Base-by-base conservation (phyloP, 495 filamentous ascomycete genomes). In the Xylaria flabelliformis region DNA sequence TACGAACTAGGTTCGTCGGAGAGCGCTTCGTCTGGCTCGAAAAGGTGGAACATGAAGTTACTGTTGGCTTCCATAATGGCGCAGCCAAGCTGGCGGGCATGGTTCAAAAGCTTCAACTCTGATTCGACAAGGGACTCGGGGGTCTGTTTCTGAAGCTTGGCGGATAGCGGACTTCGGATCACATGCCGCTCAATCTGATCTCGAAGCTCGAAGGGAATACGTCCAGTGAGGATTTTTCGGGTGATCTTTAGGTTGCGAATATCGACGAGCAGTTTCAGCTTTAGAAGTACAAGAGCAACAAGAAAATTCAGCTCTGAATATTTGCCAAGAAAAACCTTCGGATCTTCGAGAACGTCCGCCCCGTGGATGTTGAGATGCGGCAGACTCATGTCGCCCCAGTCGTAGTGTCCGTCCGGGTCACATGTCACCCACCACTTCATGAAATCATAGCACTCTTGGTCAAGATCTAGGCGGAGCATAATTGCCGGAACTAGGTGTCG, bases 391-490 rank as follows among this genome's bases (percentile, higher is more conserved):
- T 86, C 73, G n/a, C 75, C 77, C 81, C 76, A 85, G 53, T 85
- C 77, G 65, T 86, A 82, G 8, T 75, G 44, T 13, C 65, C 19
- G 7, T 78, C 62, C 32, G 74, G 42, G 17, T 61, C 75, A 21
- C 69, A 77, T 24, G 76, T 80, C 5, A 26, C 72, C 77, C 78
- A 88, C 84, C 83, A 88, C 72, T 86, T 88, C 32, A 84, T 68
- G 67, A 88, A 88, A 66, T 88, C 85, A 71, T 89, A 90, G 78
- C 81, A 85, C 63, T 88, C 83, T 67, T 89, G 86, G 68, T 89
- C 86, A 67, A 76, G 79, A 24, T 81, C 78, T 58, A 88, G 77
- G 19, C 87, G 82, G n/a, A 89, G 51, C 55, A 82, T 78, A 58
- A 85, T 50, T 0, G 75, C 75, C 8, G 87, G 88, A 5, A 86